A percentile compares a stretch with the other conserved stretches of the same genome.
These are phyloP conservation scores for Pleurostoma richardsiae DNA, from an alignment of 2,329 filamentous ascomycete genomes.

Conservation along the genomic window DNA sequence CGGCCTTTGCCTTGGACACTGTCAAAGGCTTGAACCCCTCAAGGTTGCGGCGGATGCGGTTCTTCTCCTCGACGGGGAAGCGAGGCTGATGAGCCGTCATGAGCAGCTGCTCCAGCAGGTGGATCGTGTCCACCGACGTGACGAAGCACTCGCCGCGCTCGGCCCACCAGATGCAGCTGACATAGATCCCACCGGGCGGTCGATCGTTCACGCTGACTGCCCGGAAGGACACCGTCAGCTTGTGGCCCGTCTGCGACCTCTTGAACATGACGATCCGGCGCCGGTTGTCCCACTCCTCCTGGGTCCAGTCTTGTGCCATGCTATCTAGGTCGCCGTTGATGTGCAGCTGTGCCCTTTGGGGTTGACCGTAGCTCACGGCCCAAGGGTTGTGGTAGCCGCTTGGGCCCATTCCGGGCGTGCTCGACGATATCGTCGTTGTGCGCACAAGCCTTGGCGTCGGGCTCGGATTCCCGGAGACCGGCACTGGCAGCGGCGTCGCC, in stretches of 20 bases:
- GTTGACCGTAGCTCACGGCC: constrained; percentile 64
- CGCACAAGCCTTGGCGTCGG: constrained; percentile 44
- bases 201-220: constrained; percentile 75
- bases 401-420: constrained; percentile 25
- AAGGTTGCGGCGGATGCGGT: constrained; percentile 89
- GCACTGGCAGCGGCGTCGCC: constrained; percentile 42
- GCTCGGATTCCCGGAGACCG: constrained; percentile 13
- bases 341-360: constrained; percentile 71
- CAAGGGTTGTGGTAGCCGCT: constrained; percentile 67
- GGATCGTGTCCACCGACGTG: constrained; percentile 95
- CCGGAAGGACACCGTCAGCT: constrained; percentile 75
- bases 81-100: constrained; percentile 53
- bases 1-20: constrained; percentile 85
- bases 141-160: constrained; percentile 89
- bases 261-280: constrained; percentile 85
- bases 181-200: constrained; percentile 79
- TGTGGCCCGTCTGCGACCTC: constrained; percentile 75
- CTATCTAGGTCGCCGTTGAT: constrained; percentile 78
- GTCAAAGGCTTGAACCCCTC: constrained; percentile 91
- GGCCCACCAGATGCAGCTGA: constrained; percentile 97
- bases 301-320: constrained; percentile 80
- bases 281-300: constrained; percentile 73
- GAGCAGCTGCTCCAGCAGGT: constrained; percentile 86
- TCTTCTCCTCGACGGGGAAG: constrained; percentile 97
- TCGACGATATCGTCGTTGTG: constrained; percentile 47